phyloP scores from a whole-genome alignment of 202 grass and related monocot genomes.

The Digitaria exilis region DNA sequence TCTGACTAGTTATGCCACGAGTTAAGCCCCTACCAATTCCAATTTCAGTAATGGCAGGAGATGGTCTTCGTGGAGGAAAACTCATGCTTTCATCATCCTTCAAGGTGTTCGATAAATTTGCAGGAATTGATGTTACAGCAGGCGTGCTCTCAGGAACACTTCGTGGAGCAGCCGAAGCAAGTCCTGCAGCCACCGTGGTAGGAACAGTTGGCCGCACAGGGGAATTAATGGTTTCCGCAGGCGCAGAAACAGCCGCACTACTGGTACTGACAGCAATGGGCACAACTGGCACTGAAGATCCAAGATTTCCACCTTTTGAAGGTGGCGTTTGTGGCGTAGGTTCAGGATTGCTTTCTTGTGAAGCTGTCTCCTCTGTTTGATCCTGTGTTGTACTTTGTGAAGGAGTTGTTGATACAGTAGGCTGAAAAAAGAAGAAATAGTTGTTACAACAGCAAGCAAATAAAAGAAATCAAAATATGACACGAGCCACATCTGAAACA shows the following conservation, averaged over 20 bases:
- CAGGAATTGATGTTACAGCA: slow-evolving; percentile 52
- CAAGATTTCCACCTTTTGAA: slow-evolving; percentile 65
- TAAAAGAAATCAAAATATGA: slow-evolving; percentile 17
- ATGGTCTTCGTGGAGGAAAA: slow-evolving; percentile 66
- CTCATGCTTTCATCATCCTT: slow-evolving; percentile 87
- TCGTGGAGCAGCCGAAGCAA: slow-evolving; percentile 58
- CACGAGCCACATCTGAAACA: slow-evolving; percentile 18
- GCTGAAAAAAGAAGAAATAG: slow-evolving; percentile 51
- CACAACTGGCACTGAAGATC: slow-evolving; percentile 48
- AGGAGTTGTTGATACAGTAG: slow-evolving; percentile 52
- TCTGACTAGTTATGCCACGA: slow-evolving; percentile 61
- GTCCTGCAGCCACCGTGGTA: slow-evolving; percentile 49
- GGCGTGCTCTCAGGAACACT: slow-evolving; percentile 61
- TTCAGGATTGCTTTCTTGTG: slow-evolving; percentile 74
- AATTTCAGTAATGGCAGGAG: slow-evolving; percentile 68
- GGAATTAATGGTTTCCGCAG: slow-evolving; percentile 50
- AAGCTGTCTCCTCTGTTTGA: slow-evolving; percentile 60
- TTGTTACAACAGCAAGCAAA: slow-evolving; percentile 27
- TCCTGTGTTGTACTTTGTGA: slow-evolving; percentile 66
- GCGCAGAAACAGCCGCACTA: slow-evolving; percentile 38
- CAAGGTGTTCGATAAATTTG: slow-evolving; percentile 52
- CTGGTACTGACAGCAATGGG: slow-evolving; percentile 47
- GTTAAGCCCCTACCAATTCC: slow-evolving; percentile 60
- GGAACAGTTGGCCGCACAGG: slow-evolving; percentile 55
- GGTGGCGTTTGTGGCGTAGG: slow-evolving; percentile 62